These are phyloP conservation scores for Elongisporangium senticosum DNA, from an alignment of 352 stramenopile genomes.

Conservation along the genomic window DNA sequence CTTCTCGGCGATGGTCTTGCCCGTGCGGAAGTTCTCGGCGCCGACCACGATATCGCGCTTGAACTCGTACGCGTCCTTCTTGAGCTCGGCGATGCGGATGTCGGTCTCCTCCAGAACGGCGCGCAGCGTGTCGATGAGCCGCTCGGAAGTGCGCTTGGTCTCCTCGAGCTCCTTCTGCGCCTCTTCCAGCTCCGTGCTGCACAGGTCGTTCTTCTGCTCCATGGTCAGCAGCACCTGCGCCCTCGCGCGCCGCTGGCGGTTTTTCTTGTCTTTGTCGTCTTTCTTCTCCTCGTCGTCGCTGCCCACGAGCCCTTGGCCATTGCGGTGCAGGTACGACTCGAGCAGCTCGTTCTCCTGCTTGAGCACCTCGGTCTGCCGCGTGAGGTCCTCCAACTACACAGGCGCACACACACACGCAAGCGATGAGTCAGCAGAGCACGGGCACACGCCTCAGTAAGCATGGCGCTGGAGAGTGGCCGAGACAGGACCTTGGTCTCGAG, in stretches of 20 bases:
- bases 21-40: constrained; percentile 91
- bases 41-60: constrained; percentile 93
- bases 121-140: constrained; percentile 92
- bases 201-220: constrained; percentile 92
- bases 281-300: constrained; percentile 72
- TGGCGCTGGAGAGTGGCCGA: too few species aligned
- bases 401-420: background rate
- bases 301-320: constrained; percentile 29
- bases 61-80: constrained; percentile 96
- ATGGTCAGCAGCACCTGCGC: constrained; percentile 78
- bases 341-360: constrained; percentile 90
- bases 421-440: background rate
- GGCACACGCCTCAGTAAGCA: background rate
- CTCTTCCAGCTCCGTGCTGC: constrained; percentile 81
- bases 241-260: constrained; percentile 45
- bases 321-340: constrained; percentile 76
- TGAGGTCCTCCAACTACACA: constrained; percentile 75
- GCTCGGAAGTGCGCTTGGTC: constrained; percentile 86
- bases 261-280: constrained; percentile 47
- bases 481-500: constrained; percentile 51
- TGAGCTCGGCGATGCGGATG: constrained; percentile 92
- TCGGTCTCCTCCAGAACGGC: constrained; percentile 92
- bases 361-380: constrained; percentile 85
- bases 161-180: constrained; percentile 88
- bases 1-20: constrained; percentile 91